Evolutionary conservation across 73 alveolate genomes (phyloP), one percentile per base, ranked within the genome.

Genomic region (Paramecium primaurelia): DNA sequence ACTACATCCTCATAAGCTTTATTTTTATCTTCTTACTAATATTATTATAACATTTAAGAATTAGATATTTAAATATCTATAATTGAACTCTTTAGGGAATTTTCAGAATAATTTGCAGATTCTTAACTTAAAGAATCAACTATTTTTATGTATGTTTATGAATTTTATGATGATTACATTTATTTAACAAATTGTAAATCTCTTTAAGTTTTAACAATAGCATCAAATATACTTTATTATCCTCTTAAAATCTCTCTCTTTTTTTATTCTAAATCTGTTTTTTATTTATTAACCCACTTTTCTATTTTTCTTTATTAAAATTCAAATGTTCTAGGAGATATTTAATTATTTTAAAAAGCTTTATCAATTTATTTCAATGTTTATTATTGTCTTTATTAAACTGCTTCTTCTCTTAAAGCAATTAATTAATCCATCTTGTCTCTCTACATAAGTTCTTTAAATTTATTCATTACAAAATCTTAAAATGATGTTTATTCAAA

Each of bases 351-450:
- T 54, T 92, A 77, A 22, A 64, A 69, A 88, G 94, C 92, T 68
- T 88, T 86, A 54, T 71, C 90, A 26, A 94, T 92, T 14, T 77
- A 75, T 92, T 93, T 92, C 80, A 59, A 58, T 68, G 93, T 92
- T 59, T 69, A 83, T 28, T 44, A 26, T 86, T 94, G 71, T 45
- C 95, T 68, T 58, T 94, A 86, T 11, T 93, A 92, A 37, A 94
- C 45, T 22, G 96, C 96, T 49, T 94, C 93, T 84, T 94, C 95
- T 88, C 97, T 86, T 91, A 94, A 86, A 47, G 87, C 77, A 58
- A 94, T 93, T 47, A 94, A 60, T 73, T 85, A 58, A 60, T 84
- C 64, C 80, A 88, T 86, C 38, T 94, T 95, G 25, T 94, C 94
- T 40, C 92, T 92, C 45, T 92, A 54, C 93, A 93, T 51, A 22